Evolutionary conservation across 208 protist species (phyloP).

Genomic region (Leishmania tarentolae): DNA sequence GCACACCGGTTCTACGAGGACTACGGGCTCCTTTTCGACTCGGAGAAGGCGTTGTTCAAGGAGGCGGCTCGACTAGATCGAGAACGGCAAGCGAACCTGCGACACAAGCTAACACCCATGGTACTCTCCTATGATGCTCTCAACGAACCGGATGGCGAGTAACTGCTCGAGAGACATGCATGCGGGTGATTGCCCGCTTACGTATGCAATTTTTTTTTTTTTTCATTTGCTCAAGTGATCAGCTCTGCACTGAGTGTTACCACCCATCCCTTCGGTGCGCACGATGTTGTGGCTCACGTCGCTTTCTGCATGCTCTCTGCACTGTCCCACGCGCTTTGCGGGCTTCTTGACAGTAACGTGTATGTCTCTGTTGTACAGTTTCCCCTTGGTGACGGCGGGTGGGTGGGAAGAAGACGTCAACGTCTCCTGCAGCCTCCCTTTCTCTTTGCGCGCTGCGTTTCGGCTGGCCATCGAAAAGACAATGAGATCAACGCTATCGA

Average conservation of each 20-base stretch:
- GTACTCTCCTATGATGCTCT: conserved; percentile 78
- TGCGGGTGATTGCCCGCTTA: not conserved
- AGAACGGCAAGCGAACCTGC: conserved; percentile 54
- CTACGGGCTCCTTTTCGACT: conserved; percentile 79
- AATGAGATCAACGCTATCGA: not conserved
- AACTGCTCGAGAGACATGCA: not conserved
- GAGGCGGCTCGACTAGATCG: conserved; percentile 69
- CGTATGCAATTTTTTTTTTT: too few relatives aligned
- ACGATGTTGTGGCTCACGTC: not conserved
- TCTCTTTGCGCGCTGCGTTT: not conserved
- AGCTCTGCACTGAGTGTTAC: not conserved
- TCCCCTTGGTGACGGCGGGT: not conserved
- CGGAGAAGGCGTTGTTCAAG: conserved; percentile 76
- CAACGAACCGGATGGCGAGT: conserved; percentile 86
- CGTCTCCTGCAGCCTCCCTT: not conserved
- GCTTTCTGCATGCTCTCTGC: not conserved
- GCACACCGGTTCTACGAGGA: conserved; percentile 84
- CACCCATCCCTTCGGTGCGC: too few relatives aligned
- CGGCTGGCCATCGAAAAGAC: not conserved
- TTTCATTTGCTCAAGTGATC: not conserved
- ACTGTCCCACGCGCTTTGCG: not conserved
- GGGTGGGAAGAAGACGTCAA: not conserved
- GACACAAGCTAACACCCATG: conserved; percentile 44
- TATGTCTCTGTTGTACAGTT: not conserved
- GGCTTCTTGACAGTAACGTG: not conserved